Base-by-base conservation (phyloP, 2,329 filamentous ascomycete species). In the Hypoxylon rubiginosum region DNA sequence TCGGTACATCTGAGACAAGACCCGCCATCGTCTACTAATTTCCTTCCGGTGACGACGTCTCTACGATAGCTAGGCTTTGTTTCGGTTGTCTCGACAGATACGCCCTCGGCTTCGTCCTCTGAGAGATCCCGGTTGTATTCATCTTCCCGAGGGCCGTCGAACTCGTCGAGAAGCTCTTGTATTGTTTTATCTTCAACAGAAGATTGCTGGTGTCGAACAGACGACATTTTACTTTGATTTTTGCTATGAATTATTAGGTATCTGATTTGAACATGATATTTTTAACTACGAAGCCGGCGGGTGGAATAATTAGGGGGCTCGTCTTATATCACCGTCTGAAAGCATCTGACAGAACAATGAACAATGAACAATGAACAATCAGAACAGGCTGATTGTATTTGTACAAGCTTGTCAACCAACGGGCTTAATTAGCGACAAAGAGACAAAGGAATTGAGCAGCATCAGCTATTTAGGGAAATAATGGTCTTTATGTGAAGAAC, bases 1-100 rank as follows among this genome's bases (percentile, higher is more conserved):
- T 71, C 64, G 3, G 36, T 45, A 32, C 74, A 76, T 7, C 70
- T 55, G 1, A 75, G 50, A 51, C 74, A 76, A n/a, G 67, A 46
- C 2, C 51, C 61, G 1, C 64, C 66, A 13, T 65, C 49, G 3
- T 72, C 34, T 1, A 62, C 55, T 0, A 76, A 24, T 1, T 13
- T 10, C 2, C 71, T 62, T 5, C 74, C 74, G 0, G 74, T 75
- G 0, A 69, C 28, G 2, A 6, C 0, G 28, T 74, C 72, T 17
- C 67, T 53, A 11, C 34, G 53, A 17, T 10, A 45, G 1, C 34
- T 2, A 7, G 46, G 8, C 4, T n/a, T n/a, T n/a, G 10, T 5
- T 13, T 49, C 34, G 34, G 11, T 36, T 10, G 34, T 4, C 11
- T 49, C 8, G 24, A n/a, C 46, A 11, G 21, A 24, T 17, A 15